These are phyloP conservation scores for Coemansia nantahalensis DNA, from an alignment of 192 early-diverging fungal species.

Conservation along the genomic window DNA sequence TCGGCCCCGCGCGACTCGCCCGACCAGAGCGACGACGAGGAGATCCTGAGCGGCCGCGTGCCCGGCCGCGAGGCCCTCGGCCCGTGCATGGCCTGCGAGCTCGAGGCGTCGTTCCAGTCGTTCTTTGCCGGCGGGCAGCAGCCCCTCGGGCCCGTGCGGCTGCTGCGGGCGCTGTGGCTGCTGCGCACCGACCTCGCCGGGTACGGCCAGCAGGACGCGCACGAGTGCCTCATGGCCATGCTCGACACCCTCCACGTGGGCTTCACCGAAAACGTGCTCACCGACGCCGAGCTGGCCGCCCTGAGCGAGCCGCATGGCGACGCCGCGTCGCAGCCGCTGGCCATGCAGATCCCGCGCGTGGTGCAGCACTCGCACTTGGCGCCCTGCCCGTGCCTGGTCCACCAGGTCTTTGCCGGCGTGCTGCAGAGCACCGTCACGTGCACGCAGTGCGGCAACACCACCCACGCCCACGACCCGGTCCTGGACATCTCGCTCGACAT, in stretches of 20 bases:
- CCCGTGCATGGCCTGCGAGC: constrained; percentile 90
- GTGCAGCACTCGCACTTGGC: constrained; percentile 15
- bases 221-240: constrained; percentile 93
- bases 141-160: constrained; percentile 80
- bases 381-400: constrained; percentile 81
- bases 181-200: constrained; percentile 83
- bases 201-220: constrained; percentile 95
- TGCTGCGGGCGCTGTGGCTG: constrained; percentile 89
- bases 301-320: too few relatives aligned
- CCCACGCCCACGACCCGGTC: constrained; percentile 81
- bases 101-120: constrained; percentile 78
- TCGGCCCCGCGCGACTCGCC: too few relatives aligned
- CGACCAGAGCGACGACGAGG: constrained; percentile 8
- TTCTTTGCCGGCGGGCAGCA: constrained; percentile 66
- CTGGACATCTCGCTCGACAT: constrained; percentile 91
- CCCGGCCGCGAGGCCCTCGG: neutral
- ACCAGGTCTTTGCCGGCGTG: constrained; percentile 85
- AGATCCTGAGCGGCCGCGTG: constrained; percentile 4
- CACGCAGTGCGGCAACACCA: constrained; percentile 69
- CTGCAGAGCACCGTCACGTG: constrained; percentile 93
- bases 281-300: neutral
- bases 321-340: neutral
- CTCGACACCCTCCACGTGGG: constrained; percentile 82
- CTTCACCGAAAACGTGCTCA: constrained; percentile 48
- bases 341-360: neutral